phyloP scores from a whole-genome alignment of 108 stramenopile genomes.

The Cylindrotheca closterium region DNA sequence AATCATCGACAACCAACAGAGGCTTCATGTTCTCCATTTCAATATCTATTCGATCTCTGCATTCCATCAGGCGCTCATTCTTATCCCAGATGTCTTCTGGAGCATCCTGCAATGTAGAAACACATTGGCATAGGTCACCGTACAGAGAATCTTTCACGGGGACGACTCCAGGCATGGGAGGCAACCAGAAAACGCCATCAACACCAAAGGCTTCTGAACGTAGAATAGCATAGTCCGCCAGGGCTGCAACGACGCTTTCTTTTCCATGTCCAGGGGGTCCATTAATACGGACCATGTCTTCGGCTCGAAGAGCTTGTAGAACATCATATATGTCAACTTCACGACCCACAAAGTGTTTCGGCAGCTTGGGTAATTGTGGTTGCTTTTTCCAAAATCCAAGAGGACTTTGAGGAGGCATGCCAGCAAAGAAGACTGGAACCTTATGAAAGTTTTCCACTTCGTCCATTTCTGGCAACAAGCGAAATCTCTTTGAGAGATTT shows the following conservation, averaged over 20 bases:
- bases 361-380: slow-evolving; percentile 18
- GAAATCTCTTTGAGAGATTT: slow-evolving; percentile 43
- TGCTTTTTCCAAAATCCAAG: neutral
- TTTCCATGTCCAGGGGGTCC: slow-evolving; percentile 56
- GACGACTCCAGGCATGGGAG: slow-evolving; percentile 6
- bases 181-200: slow-evolving; percentile 31
- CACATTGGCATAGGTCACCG: slow-evolving; percentile 21
- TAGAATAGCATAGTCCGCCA: slow-evolving; percentile 11
- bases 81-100: slow-evolving; percentile 18
- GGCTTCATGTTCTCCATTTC: slow-evolving; percentile 14
- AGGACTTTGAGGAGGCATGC: neutral
- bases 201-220: slow-evolving; percentile 6
- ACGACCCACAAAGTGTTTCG: slow-evolving; percentile 63
- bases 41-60: slow-evolving; percentile 18
- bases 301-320: slow-evolving; percentile 36
- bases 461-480: slow-evolving; percentile 43
- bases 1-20: slow-evolving; percentile 21
- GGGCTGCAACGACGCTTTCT: slow-evolving; percentile 17
- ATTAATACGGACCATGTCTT: slow-evolving; percentile 45
- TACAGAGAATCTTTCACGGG: slow-evolving; percentile 28
- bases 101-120: slow-evolving; percentile 13
- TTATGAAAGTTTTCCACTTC: slow-evolving; percentile 22
- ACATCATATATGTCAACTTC: slow-evolving; percentile 60
- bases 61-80: slow-evolving; percentile 16
- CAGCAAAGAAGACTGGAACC: slow-evolving; percentile 25